These are phyloP conservation scores for Ophiocordyceps camponoti-rufipedis DNA, from an alignment of 2,329 filamentous ascomycete genomes.

Conservation along the genomic window DNA sequence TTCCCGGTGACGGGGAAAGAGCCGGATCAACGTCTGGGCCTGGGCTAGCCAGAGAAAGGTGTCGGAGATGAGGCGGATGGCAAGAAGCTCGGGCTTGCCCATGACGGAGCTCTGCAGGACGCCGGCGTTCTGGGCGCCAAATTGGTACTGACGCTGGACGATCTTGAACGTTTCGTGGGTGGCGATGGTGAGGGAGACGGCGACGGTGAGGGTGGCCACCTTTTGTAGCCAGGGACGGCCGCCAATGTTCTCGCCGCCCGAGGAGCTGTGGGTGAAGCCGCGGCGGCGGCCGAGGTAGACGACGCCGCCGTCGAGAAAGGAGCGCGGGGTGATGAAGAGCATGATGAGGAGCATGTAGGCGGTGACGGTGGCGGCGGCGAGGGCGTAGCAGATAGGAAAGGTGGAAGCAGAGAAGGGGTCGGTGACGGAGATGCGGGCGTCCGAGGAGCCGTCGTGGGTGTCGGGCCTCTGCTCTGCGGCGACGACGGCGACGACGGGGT, in stretches of 20 bases:
- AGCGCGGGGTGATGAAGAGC: conserved; percentile 85
- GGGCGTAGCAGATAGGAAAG: conserved; percentile 82
- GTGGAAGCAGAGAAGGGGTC: conserved; percentile 91
- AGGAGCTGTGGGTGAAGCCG: conserved; percentile 71
- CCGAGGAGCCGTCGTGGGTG: conserved; percentile 10
- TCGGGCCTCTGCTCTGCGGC: conserved; percentile 16
- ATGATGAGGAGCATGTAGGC: conserved; percentile 88
- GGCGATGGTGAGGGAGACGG: conserved; percentile 81
- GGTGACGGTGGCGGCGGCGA: conserved; percentile 78
- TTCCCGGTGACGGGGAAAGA: conserved; percentile 92
- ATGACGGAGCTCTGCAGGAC: conserved; percentile 63
- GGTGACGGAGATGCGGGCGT: conserved; percentile 37
- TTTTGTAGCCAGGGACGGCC: conserved; percentile 89
- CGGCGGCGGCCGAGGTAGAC: conserved; percentile 66
- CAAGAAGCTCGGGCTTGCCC: conserved; percentile 67
- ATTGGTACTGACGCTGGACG: conserved; percentile 62
- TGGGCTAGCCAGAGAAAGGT: conserved; percentile 96
- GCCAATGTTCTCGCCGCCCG: conserved; percentile 66
- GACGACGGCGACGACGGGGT: conserved; percentile 14
- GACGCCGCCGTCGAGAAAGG: conserved; percentile 72
- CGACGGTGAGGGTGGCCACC: conserved; percentile 53
- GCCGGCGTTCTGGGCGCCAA: conserved; percentile 63
- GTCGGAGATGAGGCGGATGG: conserved; percentile 84
- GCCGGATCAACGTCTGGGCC: conserved; percentile 84
- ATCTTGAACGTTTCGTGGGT: conserved; percentile 81